phyloP scores from a whole-genome alignment of 768 basidiomycete genomes.

The Chalciporus chontae region DNA sequence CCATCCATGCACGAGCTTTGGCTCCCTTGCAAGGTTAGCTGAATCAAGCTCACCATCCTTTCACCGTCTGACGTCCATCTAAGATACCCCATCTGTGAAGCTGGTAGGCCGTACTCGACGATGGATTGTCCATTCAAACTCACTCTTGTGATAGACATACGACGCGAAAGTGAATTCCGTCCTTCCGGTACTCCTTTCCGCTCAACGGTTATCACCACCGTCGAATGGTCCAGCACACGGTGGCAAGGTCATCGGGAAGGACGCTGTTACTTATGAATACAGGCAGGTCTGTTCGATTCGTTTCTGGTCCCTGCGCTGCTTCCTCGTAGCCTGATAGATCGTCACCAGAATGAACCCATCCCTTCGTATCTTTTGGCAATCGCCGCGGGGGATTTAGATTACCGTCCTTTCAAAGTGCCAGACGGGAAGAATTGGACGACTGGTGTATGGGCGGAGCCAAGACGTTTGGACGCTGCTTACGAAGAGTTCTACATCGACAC shows the following conservation, averaged over 20 bases:
- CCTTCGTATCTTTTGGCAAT: constrained; percentile 93
- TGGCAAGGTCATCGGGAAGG: constrained; percentile 71
- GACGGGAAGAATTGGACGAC: constrained; percentile 71
- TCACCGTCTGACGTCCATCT: not conserved
- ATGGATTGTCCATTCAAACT: not conserved
- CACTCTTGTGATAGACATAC: constrained; percentile 56
- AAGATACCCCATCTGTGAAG: constrained; percentile 87
- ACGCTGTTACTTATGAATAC: constrained; percentile 71
- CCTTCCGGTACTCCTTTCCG: constrained; percentile 87
- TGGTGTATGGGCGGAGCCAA: constrained; percentile 92
- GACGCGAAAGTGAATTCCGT: constrained; percentile 70
- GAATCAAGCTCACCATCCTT: not conserved
- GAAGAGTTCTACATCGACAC: constrained; percentile 92
- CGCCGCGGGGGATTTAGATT: constrained; percentile 78
- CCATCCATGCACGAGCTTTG: constrained; percentile 81
- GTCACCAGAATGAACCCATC: constrained; percentile 70
- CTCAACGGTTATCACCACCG: constrained; percentile 74
- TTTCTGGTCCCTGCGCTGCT: not conserved
- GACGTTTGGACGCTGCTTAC: constrained; percentile 68
- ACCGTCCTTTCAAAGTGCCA: constrained; percentile 57
- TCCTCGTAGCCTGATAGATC: not conserved
- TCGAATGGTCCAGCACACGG: constrained; percentile 66
- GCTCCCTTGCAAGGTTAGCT: constrained; percentile 70
- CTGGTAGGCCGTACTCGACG: constrained; percentile 45
- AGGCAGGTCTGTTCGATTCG: constrained; percentile 54